Base-by-base conservation (phyloP, 495 filamentous ascomycete species). In the Margaritispora aquatica region DNA sequence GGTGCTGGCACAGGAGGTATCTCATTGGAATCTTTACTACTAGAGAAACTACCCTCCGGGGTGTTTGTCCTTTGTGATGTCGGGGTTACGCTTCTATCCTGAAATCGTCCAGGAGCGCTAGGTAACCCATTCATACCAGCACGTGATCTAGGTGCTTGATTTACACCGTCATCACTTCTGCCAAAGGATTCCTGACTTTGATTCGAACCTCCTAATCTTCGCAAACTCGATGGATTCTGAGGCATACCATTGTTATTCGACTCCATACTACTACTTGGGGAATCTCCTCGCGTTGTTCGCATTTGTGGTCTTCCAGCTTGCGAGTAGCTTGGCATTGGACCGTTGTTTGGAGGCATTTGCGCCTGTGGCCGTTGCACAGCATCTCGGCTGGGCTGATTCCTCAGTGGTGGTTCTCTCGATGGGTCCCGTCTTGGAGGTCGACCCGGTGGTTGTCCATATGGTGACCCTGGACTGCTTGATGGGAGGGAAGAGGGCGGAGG, bases 161-260 rank as follows among this genome's bases (percentile, higher is more conserved):
- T 80, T 13, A 54, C 59, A 23, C 24, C 65, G 64, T 82, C 81
- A 54, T 81, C 76, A 44, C 75, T 76, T 53, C 74, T 76, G 13
- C 73, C 71, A 44, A 83, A 72, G 2, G 80, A 82, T 31, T 85
- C 82, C 59, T 81, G 80, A 63, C 80, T 84, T 59, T 75, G 75
- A 64, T 81, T 83, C 56, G 70, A 72, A 1, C 71, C 72, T 17
- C 73, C 75, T 26, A 81, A 60, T 62, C 73, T 73, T 19, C 78
- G 73, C 23, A 81, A 66, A 8, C 74, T 68, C 27, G 68, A 65
- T 50, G 67, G 71, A 60, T 71, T 74, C 51, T 71, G 77, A 55
- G 67, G 71, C 5, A 75, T 67, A 0, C 21, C 51, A 50, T 48
- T 22, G 22, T 70, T 71, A 54, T 66, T 70, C 19, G 74, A 77